These are phyloP conservation scores for Isochrysis galbana DNA, from an alignment of 78 protist species.

Conservation along the genomic window DNA sequence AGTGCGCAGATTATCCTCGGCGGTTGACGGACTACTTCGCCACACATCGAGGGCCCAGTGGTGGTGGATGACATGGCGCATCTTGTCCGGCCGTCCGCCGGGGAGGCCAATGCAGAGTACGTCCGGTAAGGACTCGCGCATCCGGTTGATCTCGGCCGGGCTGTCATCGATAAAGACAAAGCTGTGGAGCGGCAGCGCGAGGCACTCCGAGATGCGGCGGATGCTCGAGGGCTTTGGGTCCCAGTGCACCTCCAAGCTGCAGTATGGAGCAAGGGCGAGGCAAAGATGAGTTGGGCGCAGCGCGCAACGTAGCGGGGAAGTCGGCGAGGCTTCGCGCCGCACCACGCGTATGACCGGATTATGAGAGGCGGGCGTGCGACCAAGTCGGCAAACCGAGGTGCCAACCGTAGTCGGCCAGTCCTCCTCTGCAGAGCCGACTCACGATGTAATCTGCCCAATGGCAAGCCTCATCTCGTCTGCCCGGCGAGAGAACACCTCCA, in stretches of 20 bases:
- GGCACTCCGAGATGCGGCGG: not conserved
- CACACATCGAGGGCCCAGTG: constrained; percentile 19
- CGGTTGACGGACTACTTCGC: not conserved
- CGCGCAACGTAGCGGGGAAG: too few relatives aligned
- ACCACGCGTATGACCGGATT: too few relatives aligned
- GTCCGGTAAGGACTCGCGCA: not conserved
- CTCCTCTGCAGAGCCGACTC: too few relatives aligned
- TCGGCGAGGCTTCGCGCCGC: too few relatives aligned
- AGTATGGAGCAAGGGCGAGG: not conserved
- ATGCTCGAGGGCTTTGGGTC: not conserved
- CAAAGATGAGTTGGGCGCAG: not conserved
- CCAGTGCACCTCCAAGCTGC: not conserved
- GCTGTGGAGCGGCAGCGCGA: not conserved
- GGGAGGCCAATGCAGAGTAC: not conserved
- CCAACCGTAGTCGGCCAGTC: too few relatives aligned
- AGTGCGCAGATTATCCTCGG: constrained; percentile 2
- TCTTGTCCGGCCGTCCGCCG: not conserved
- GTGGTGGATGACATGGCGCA: not conserved
- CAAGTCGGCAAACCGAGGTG: too few relatives aligned
- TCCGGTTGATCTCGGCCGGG: not conserved
- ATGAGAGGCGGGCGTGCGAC: too few relatives aligned
- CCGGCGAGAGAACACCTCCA: too few relatives aligned
- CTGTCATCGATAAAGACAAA: constrained; percentile 34
- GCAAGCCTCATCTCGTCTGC: too few relatives aligned
- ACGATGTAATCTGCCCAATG: too few relatives aligned